phyloP scores from a whole-genome alignment of 192 early-diverging fungal genomes.

The Coemansia sp. region DNA sequence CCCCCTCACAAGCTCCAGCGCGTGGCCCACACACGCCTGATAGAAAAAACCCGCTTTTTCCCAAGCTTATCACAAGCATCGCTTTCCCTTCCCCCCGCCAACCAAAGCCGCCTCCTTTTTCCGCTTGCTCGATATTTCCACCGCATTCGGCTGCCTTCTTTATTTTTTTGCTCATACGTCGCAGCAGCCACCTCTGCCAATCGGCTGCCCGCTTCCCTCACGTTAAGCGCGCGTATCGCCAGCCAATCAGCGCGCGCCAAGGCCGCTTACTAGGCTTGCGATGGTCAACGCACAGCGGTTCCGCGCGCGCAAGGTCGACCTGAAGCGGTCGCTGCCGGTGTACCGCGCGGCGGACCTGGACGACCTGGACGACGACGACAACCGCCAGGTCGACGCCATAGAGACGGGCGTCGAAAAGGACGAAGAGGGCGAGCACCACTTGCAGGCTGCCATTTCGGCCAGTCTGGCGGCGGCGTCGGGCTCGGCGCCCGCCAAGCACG shows the following conservation, averaged over 20 bases:
- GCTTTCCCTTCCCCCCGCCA: neutral
- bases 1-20: no score
- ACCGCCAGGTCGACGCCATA: slow-evolving; percentile 50
- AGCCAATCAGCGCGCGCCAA: neutral
- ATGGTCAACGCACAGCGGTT: slow-evolving; percentile 59
- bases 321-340: slow-evolving; percentile 78
- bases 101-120: neutral
- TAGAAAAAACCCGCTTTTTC: neutral
- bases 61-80: neutral
- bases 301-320: slow-evolving; percentile 84
- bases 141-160: no score
- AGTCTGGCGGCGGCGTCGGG: slow-evolving; percentile 63
- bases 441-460: slow-evolving; percentile 87
- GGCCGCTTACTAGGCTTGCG: neutral
- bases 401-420: slow-evolving; percentile 98
- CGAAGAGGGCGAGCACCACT: slow-evolving; percentile 91
- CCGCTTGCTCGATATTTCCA: no score
- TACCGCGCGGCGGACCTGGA: slow-evolving; percentile 75
- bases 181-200: neutral
- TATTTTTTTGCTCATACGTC: neutral
- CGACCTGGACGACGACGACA: slow-evolving; percentile 77
- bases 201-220: neutral
- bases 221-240: neutral
- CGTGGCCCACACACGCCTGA: neutral
- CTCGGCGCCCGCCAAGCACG: slow-evolving; percentile 52